Evolutionary conservation across 805 yeast species (phyloP).

Genomic region (Barnettozyma pratensis): DNA sequence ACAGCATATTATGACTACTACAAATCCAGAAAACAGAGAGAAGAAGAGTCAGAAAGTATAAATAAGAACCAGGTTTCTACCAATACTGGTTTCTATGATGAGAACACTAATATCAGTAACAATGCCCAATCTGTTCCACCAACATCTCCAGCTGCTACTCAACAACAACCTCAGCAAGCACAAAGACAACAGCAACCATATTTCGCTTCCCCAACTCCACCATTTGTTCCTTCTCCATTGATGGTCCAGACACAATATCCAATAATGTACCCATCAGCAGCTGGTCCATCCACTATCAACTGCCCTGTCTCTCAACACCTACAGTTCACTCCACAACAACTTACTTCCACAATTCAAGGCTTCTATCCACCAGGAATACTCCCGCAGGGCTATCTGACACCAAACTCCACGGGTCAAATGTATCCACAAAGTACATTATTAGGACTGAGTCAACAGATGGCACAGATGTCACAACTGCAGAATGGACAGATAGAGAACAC

Average conservation of each 20-base stretch:
- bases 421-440: background rate
- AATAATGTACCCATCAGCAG: background rate
- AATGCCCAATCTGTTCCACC: background rate
- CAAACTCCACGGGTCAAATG: background rate
- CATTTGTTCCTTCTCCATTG: background rate
- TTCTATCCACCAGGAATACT: background rate
- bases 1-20: constrained; percentile 18
- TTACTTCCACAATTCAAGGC: background rate
- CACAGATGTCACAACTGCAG: background rate
- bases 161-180: background rate
- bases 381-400: background rate
- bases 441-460: too few species aligned
- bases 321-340: background rate
- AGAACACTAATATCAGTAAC: background rate
- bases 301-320: background rate
- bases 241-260: background rate
- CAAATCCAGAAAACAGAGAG: constrained; percentile 20
- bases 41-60: constrained; percentile 1
- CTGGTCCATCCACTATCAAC: too few species aligned
- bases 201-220: background rate
- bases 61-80: background rate
- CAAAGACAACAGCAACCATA: background rate
- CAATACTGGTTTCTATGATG: constrained; percentile 10
- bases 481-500: background rate
- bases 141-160: background rate